Evolutionary conservation across 306 rosid genomes (phyloP).

Genomic region (Luffa acutangula): DNA sequence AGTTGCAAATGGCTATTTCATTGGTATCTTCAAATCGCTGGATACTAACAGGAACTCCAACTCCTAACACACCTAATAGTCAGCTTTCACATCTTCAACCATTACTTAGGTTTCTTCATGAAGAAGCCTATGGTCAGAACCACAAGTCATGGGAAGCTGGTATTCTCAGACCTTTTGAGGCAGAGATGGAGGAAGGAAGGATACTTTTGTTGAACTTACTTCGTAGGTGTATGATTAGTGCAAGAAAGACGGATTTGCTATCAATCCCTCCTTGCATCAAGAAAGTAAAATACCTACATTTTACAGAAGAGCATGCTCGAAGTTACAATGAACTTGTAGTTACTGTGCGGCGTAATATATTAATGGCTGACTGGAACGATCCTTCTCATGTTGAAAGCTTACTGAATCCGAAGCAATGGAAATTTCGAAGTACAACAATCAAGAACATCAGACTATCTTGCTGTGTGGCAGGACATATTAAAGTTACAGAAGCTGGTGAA

Average conservation of each 20-base stretch:
- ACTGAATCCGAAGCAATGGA: constrained; percentile 88
- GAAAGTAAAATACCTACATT: constrained; percentile 51
- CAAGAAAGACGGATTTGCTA: constrained; percentile 71
- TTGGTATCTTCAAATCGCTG: constrained; percentile 83
- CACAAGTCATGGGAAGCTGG: constrained; percentile 95
- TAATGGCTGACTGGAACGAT: constrained; percentile 99
- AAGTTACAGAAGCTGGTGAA: constrained; percentile 88
- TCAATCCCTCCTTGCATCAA: constrained; percentile 86
- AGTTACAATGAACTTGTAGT: constrained; percentile 87
- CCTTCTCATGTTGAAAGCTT: constrained; percentile 94
- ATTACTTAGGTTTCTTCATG: constrained; percentile 87
- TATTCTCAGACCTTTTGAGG: constrained; percentile 89
- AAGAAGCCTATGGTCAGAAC: constrained; percentile 83
- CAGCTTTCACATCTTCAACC: constrained; percentile 91
- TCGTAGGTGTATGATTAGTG: constrained; percentile 79
- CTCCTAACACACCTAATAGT: constrained; percentile 92
- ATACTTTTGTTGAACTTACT: constrained; percentile 69
- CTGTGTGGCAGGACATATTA: constrained; percentile 96
- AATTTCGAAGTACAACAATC: constrained; percentile 59
- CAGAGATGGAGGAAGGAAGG: constrained; percentile 94
- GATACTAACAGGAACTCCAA: constrained; percentile 97
- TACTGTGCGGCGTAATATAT: constrained; percentile 82
- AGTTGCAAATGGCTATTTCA: constrained; percentile 96
- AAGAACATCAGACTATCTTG: constrained; percentile 87
- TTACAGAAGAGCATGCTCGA: constrained; percentile 76